phyloP scores from a whole-genome alignment of 2,329 filamentous ascomycete genomes.

The Epichloe aotearoae region DNA sequence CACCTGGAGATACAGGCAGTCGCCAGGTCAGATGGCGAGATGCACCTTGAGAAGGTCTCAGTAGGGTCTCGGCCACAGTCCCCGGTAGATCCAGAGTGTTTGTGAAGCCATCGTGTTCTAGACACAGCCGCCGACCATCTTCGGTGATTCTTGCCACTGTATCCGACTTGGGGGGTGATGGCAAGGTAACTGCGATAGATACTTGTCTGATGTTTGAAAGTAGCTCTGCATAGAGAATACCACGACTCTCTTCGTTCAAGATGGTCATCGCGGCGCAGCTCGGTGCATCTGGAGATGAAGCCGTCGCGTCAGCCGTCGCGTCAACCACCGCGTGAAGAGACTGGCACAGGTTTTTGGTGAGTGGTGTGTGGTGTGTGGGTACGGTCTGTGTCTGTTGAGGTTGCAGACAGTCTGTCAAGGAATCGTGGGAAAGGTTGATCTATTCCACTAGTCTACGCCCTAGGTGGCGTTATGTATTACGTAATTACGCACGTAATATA shows the following conservation, averaged over 20 bases:
- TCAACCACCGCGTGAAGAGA: background rate
- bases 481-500: too few relatives aligned
- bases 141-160: conserved; percentile 31
- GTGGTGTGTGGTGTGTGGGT: background rate
- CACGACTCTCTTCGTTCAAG: conserved; percentile 1
- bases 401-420: too few relatives aligned
- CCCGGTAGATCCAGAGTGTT: conserved; percentile 30
- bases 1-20: conserved; percentile 27
- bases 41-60: conserved; percentile 24
- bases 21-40: conserved; percentile 37
- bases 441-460: too few relatives aligned
- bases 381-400: too few relatives aligned
- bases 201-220: conserved; percentile 52
- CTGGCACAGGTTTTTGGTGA: background rate
- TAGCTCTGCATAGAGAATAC: conserved; percentile 48
- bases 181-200: conserved; percentile 41
- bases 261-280: background rate
- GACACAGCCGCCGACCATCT: conserved; percentile 30
- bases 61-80: conserved; percentile 19
- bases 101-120: conserved; percentile 31
- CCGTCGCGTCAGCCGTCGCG: background rate
- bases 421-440: too few relatives aligned
- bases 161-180: conserved; percentile 26
- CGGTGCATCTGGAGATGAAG: background rate
- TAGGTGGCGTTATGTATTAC: too few relatives aligned